phyloP scores from a whole-genome alignment of 23 red algal genomes.

The Gracilaria domingensis region DNA sequence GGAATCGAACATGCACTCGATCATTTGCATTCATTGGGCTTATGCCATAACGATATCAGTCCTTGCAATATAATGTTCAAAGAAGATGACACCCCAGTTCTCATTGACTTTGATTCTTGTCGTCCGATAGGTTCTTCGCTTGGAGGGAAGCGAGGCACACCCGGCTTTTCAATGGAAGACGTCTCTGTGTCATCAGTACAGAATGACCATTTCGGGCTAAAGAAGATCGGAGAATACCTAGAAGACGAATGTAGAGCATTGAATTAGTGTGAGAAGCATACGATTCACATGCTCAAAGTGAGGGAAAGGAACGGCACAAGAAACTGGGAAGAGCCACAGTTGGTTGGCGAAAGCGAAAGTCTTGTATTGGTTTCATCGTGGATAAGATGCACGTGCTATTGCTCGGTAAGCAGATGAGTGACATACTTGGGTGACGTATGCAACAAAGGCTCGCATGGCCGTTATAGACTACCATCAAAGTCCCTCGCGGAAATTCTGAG shows the following conservation, averaged over 20 bases:
- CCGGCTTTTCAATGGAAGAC: neutral
- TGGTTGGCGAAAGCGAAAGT: too few relatives aligned
- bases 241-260: neutral
- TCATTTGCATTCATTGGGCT: constrained; percentile 1
- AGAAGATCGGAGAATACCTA: neutral
- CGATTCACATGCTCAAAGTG: too few relatives aligned
- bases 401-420: too few relatives aligned
- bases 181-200: neutral
- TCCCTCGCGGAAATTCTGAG: too few relatives aligned
- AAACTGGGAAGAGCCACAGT: too few relatives aligned
- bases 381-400: too few relatives aligned
- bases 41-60: constrained; percentile 38
- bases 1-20: neutral
- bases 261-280: too few relatives aligned
- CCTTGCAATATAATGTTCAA: constrained; percentile 29
- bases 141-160: constrained; percentile 1
- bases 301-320: too few relatives aligned
- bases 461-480: too few relatives aligned
- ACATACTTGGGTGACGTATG: too few relatives aligned
- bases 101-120: constrained; percentile 55
- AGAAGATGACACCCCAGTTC: neutral
- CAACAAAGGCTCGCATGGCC: too few relatives aligned
- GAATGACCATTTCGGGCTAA: constrained; percentile 7
- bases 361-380: too few relatives aligned
- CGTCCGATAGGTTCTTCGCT: neutral